Conservation (phyloP, 2,329 filamentous ascomycete genomes). For the Xenoacremonium recifei region DNA sequence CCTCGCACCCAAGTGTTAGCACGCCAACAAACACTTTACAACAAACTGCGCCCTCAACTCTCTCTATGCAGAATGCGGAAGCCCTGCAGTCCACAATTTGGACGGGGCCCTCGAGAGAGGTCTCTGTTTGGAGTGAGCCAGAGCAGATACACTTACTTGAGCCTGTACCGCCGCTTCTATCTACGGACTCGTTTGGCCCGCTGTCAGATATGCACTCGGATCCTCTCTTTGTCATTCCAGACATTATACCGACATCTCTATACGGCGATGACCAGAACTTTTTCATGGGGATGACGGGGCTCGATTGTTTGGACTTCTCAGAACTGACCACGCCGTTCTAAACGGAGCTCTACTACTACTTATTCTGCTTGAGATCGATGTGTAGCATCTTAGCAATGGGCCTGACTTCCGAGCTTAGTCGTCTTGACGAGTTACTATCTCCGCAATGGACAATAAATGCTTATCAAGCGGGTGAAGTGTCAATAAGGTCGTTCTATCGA, state of each 20-base stretch:
- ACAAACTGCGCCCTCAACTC: no score
- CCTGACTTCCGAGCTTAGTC: no score
- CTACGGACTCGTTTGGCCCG: background rate
- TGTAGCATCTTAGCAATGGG: no score
- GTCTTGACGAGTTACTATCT: no score
- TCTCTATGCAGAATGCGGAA: background rate
- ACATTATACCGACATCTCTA: constrained; percentile 7
- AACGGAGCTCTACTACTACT: no score
- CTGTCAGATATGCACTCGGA: background rate
- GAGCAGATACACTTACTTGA: background rate
- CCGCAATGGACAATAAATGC: no score
- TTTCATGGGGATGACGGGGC: constrained; percentile 21
- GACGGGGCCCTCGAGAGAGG: background rate
- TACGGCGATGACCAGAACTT: constrained; percentile 23
- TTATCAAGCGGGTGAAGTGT: no score
- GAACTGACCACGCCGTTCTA: no score
- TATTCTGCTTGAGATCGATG: no score
- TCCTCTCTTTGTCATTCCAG: background rate
- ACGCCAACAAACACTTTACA: no score
- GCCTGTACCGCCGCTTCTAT: background rate
- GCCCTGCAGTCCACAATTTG: background rate
- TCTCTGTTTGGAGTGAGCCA: background rate
- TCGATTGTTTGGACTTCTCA: constrained; percentile 24
- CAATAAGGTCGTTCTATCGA: no score
- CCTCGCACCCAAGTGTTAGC: background rate